Percentiles rank a stretch among this genome's conserved stretches.
These are phyloP conservation scores for Mortierella claussenii DNA, from an alignment of 192 early-diverging fungal genomes.

Conservation along the genomic window DNA sequence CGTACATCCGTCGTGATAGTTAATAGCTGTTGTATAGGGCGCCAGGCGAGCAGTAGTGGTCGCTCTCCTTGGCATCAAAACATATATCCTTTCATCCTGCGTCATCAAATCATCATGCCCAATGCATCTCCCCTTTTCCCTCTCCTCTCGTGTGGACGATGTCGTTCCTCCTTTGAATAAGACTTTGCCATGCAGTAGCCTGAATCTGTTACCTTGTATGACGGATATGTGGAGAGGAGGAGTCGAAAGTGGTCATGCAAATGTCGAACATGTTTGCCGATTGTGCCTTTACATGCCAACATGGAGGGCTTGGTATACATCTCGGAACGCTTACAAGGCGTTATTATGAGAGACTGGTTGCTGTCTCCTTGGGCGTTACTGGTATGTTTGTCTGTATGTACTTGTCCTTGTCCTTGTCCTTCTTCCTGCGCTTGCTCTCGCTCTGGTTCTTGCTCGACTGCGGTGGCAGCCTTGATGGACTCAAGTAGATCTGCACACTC, in stretches of 20 bases:
- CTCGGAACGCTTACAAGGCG: conserved; percentile 38
- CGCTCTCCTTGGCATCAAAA: background rate
- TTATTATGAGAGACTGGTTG: too few relatives aligned
- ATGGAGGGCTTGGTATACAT: conserved; percentile 49
- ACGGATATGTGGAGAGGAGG: conserved; percentile 34
- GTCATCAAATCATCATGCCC: background rate
- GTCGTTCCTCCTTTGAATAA: too few relatives aligned
- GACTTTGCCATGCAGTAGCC: too few relatives aligned
- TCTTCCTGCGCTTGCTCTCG: conserved; percentile 10
- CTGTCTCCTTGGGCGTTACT: background rate
- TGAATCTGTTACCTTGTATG: conserved; percentile 15
- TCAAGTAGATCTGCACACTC: conserved; percentile 36
- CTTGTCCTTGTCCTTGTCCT: background rate
- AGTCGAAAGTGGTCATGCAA: conserved; percentile 59
- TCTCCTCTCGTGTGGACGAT: too few relatives aligned
- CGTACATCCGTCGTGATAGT: too few relatives aligned
- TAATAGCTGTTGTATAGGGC: too few relatives aligned
- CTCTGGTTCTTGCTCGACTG: conserved; percentile 13
- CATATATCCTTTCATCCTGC: background rate
- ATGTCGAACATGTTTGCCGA: conserved; percentile 65
- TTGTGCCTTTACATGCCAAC: conserved; percentile 56
- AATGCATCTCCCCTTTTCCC: too few relatives aligned
- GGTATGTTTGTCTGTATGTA: background rate
- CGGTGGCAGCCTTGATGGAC: conserved; percentile 26
- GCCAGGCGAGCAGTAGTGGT: too few relatives aligned